These are phyloP conservation scores for Chrysanthemum lavandulifolium DNA, from an alignment of 129 eudicot genomes.

Conservation along the genomic window DNA sequence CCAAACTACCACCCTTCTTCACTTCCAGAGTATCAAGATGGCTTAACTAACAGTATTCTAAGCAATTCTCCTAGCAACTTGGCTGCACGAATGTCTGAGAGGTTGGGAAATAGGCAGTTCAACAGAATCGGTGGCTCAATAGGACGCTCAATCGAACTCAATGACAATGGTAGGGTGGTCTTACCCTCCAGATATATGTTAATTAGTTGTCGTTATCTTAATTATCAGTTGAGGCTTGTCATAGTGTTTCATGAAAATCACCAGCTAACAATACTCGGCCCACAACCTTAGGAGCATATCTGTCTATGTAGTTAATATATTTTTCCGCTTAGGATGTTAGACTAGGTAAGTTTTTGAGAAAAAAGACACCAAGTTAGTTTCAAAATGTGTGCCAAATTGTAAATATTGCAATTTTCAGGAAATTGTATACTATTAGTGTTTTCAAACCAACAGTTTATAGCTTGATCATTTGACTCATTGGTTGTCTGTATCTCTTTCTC, in stretches of 20 bases:
- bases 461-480: neutral
- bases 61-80: constrained; percentile 45
- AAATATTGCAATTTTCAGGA: neutral
- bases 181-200: neutral
- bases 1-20: constrained; percentile 77
- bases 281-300: neutral
- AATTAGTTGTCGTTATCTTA: neutral
- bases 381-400: neutral
- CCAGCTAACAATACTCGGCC: neutral
- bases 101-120: constrained; percentile 52
- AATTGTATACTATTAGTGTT: too few species aligned
- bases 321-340: neutral
- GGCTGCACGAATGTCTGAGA: constrained; percentile 49
- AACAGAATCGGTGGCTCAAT: constrained; percentile 47
- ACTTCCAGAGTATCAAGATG: constrained; percentile 75
- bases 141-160: constrained; percentile 47
- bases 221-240: neutral
- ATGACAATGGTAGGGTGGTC: constrained; percentile 47
- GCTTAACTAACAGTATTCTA: constrained; percentile 46
- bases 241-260: neutral
- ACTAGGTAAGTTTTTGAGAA: neutral
- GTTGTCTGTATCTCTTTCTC: constrained; percentile 23
- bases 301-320: neutral
- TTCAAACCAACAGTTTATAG: too few species aligned
- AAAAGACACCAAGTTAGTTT: neutral